Evolutionary conservation across 495 filamentous ascomycete species (phyloP).

Genomic region (Lasiosphaeria ovina): DNA sequence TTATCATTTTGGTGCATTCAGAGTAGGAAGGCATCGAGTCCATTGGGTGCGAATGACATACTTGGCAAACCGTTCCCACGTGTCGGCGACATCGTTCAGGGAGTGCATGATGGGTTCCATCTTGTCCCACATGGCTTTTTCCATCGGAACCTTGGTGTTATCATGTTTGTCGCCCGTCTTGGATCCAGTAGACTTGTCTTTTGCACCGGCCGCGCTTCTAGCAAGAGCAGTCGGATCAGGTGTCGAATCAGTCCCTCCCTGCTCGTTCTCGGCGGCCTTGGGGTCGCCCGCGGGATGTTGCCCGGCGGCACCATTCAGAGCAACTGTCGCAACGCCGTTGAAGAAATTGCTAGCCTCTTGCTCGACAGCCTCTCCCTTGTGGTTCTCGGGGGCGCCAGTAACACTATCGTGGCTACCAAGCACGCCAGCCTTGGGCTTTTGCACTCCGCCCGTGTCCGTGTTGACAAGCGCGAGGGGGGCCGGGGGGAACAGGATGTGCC

Average conservation of each 20-base stretch:
- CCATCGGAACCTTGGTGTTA: conserved; percentile 83
- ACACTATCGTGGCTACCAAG: conserved; percentile 74
- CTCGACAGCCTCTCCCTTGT: conserved; percentile 85
- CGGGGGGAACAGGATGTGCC: conserved; percentile 69
- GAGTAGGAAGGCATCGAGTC: background rate
- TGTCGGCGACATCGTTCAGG: conserved; percentile 70
- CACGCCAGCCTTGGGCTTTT: conserved; percentile 67
- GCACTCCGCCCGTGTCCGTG: conserved; percentile 59
- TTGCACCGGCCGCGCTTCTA: conserved; percentile 52
- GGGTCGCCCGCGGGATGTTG: conserved; percentile 60
- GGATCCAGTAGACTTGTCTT: conserved; percentile 50
- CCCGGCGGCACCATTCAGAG: conserved; percentile 70
- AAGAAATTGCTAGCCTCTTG: conserved; percentile 82
- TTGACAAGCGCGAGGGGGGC: conserved; percentile 66
- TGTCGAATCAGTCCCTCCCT: conserved; percentile 41
- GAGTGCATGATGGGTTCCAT: conserved; percentile 76
- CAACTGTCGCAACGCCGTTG: conserved; percentile 70
- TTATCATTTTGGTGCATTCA: background rate
- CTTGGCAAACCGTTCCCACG: conserved; percentile 80
- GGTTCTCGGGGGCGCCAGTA: conserved; percentile 79
- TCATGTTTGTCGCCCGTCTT: conserved; percentile 56
- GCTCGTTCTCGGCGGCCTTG: conserved; percentile 41
- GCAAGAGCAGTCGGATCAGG: conserved; percentile 62
- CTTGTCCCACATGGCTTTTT: conserved; percentile 71
- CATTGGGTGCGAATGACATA: conserved; percentile 34